Percentiles rank a stretch among this genome's conserved stretches.
Evolutionary conservation across 179 eudicot species (phyloP).

Genomic region (Amaranthus tricolor): DNA sequence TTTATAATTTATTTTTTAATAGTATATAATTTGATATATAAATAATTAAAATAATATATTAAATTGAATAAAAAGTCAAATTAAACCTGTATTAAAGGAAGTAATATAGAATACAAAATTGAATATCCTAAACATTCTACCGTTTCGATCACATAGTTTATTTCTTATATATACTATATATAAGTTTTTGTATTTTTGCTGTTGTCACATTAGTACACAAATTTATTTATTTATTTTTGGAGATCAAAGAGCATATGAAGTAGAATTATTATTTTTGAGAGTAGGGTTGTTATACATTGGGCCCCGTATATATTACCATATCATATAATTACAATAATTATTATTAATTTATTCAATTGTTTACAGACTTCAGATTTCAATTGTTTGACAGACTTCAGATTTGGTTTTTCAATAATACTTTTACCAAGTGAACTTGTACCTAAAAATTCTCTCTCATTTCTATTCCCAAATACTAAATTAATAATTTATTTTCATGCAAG

Average conservation of each 20-base stretch:
- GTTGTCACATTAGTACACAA: conserved; percentile 1
- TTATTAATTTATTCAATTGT: not conserved
- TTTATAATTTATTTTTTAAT: too few species aligned
- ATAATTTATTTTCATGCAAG: not conserved
- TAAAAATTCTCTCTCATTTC: conserved; percentile 12
- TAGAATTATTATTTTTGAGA: conserved; percentile 2
- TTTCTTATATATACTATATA: conserved; percentile 6
- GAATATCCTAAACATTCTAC: conserved; percentile 17
- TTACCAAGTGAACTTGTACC: conserved; percentile 14
- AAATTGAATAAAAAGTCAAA: too few species aligned
- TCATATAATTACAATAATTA: not conserved
- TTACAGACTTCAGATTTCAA: conserved; percentile 3
- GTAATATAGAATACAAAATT: not conserved
- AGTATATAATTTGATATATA: too few species aligned
- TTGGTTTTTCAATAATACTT: conserved; percentile 17
- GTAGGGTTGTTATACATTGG: conserved; percentile 29
- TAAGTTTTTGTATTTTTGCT: conserved; percentile 18
- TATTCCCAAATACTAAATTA: conserved; percentile 8
- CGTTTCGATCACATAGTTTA: not conserved
- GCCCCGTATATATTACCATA: conserved; percentile 13
- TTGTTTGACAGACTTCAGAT: conserved; percentile 7
- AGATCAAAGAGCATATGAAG: not conserved
- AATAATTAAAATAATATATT: too few species aligned
- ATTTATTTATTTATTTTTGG: not conserved
- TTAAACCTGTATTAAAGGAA: too few species aligned